Conservation (phyloP, 2,329 filamentous ascomycete genomes). For the Chaetothyriales sp. region DNA sequence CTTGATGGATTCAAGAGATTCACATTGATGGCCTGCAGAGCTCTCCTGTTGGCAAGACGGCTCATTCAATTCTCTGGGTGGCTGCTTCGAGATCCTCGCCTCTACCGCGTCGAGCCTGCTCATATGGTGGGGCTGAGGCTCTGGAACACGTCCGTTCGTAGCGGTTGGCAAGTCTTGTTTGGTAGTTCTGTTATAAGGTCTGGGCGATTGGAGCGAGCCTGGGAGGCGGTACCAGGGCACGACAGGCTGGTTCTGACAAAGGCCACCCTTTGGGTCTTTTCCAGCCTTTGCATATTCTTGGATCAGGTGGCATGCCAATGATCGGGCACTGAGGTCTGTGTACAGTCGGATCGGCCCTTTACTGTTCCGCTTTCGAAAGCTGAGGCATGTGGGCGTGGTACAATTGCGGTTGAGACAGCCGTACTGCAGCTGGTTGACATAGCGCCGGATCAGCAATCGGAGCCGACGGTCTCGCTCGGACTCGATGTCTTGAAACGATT, state of each 20-base stretch:
- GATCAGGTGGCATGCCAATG: conserved; percentile 65
- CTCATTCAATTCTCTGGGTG: neutral
- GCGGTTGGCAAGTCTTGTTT: neutral
- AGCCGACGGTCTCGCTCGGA: conserved; percentile 15
- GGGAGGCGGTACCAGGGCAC: conserved; percentile 17
- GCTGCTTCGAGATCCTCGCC: neutral
- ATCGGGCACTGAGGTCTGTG: conserved; percentile 67
- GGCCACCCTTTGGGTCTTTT: conserved; percentile 41
- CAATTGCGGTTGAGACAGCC: conserved; percentile 61
- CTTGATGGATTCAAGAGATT: neutral
- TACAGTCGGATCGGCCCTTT: conserved; percentile 62
- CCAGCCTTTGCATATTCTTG: conserved; percentile 37
- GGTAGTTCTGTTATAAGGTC: conserved; percentile 24
- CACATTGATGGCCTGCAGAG: neutral
- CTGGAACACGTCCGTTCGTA: conserved; percentile 4
- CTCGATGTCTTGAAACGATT: neutral
- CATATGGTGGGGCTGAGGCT: neutral
- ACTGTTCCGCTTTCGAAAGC: conserved; percentile 55
- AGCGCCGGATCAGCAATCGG: conserved; percentile 27
- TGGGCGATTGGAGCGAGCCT: conserved; percentile 47
- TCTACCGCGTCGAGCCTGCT: neutral
- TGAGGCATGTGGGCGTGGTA: conserved; percentile 65
- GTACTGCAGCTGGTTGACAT: conserved; percentile 65
- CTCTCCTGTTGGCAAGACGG: neutral
- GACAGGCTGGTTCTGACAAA: conserved; percentile 16